Base-by-base conservation (phyloP, 192 early-diverging fungal genomes). In the Podila verticillata region DNA sequence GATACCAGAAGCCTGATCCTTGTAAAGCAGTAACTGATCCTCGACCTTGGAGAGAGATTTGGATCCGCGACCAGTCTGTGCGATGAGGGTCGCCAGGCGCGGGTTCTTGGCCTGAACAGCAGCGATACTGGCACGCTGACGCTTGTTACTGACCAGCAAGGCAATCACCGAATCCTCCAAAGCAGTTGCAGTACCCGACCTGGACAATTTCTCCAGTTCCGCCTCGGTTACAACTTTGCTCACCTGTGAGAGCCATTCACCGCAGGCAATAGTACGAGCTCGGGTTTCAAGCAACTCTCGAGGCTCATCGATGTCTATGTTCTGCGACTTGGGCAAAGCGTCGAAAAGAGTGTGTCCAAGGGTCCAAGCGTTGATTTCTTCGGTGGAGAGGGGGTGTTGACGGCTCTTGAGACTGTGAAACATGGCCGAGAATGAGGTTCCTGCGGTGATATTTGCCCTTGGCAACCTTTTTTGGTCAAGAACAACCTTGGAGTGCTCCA, bases 31-130 rank as follows among this genome's bases (percentile, higher is more conserved):
- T 63, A 90, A 48, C 47, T 90, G 89, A 17, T 81, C 63, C 44
- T 72, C 56, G 6, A 90, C 65, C 63, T 59, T 84, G 69, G 67
- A 48, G 13, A 69, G 77, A 61, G 77, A 65, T 24, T 56, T 56
- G 72, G 85, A 67, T 89, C 90, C 26, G 84, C 88, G 17, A 86
- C 94, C 65, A 84, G 92, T 72, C 75, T 97, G 96, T 7, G 92
- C 72, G 29, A 98, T 61, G 32, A 96, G 81, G 8, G 92, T 95
- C 0, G 96, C 93, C 34, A 97, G 85, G 2, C 89, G 87, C 65
- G 91, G 90, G 77, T 96, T 87, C 24, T 86, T 77, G 35, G 85
- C 84, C 51, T 86, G 77, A 0, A 95, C 84, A 4, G 95, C 92
- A 10, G 84, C 86, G 49, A 86, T 57, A 29, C 91, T 87, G 0